A percentile compares a stretch with the other conserved stretches of the same genome.
These are phyloP conservation scores for Tolypocladium nubicola DNA, from an alignment of 2,329 filamentous ascomycete species.

Conservation along the genomic window DNA sequence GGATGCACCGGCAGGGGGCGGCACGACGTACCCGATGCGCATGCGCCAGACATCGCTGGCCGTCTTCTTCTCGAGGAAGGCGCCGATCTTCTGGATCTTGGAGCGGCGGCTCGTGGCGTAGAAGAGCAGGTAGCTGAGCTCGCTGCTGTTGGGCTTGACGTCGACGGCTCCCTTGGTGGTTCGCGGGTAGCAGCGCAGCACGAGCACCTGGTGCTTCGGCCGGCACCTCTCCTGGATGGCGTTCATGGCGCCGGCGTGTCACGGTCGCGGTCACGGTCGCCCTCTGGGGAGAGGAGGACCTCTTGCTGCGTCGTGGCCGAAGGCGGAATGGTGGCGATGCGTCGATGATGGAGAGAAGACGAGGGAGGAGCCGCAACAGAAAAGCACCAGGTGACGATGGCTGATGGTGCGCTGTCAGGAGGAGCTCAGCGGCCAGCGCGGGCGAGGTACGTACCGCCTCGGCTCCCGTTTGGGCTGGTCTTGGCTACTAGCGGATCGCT, in stretches of 20 bases:
- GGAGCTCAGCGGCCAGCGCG: neutral
- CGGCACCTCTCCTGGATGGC: conserved; percentile 60
- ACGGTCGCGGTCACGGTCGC: neutral
- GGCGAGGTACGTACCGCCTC: neutral
- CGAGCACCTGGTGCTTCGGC: conserved; percentile 92
- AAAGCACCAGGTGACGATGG: neutral
- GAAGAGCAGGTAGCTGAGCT: conserved; percentile 93
- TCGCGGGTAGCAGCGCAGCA: conserved; percentile 92
- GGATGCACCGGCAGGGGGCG: neutral
- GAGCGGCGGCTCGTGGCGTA: conserved; percentile 89
- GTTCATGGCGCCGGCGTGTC: conserved; percentile 36
- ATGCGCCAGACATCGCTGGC: conserved; percentile 82
- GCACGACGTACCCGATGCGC: conserved; percentile 61
- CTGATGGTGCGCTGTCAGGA: neutral
- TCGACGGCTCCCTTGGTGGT: conserved; percentile 85
- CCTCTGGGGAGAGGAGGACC: neutral
- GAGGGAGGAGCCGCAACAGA: neutral
- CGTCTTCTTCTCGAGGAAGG: conserved; percentile 89
- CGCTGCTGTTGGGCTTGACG: conserved; percentile 91
- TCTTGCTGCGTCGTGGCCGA: neutral
- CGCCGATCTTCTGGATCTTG: conserved; percentile 93
- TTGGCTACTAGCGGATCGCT: neutral
- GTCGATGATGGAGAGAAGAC: neutral
- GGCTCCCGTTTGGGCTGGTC: neutral
- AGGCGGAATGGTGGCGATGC: neutral